Evolutionary conservation across 1,284 basidiomycete species (phyloP), one percentile per base, ranked within the genome.

Genomic region (Cerioporus squamosus): DNA sequence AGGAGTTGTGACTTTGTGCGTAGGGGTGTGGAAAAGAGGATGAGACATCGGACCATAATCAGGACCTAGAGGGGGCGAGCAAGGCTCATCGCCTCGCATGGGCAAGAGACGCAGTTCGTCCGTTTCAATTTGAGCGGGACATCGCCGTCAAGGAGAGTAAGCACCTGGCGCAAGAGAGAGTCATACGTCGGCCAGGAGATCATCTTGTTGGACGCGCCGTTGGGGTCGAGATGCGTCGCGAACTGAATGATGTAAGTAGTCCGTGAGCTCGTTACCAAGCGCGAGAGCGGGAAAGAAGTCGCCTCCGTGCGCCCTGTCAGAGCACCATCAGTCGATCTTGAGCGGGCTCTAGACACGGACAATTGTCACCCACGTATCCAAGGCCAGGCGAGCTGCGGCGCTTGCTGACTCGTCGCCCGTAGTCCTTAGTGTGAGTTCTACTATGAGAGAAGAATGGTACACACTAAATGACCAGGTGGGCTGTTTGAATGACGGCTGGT

Each of bases 81-180:
- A 18, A 42, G 7, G 9, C 40, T 18, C n/a, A 42, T 9, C n/a
- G 40, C 40, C 40, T 12, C 20, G n/a, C 40, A 42, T 42, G 8
- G 40, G 40, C 40, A 18, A 6, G 10, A 42, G 20, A 7, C 40
- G n/a, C n/a, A 42, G 5, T 12, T n/a, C 29, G 10, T 44, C 45
- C 23, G 53, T 80, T 53, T 51, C 66, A 68, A 58, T 79, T 9
- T 72, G 52, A 10, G 69, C 66, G 20, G 76, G 70, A 2, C 68
- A 15, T 55, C 70, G n/a, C 2, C 71, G 66, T 8, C 79, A 53
- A 10, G 71, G 71, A 9, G 68, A 56, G 7, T 73, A 62, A 8
- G 77, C 44, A 77, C 81, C 53, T 84, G 83, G 53, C 84, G 86
- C 3, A 77, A 42, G 40, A 6, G 68, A 3, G 73, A 68, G 1